These are phyloP conservation scores for Cytospora mali DNA, from an alignment of 2,329 filamentous ascomycete species.

Conservation along the genomic window DNA sequence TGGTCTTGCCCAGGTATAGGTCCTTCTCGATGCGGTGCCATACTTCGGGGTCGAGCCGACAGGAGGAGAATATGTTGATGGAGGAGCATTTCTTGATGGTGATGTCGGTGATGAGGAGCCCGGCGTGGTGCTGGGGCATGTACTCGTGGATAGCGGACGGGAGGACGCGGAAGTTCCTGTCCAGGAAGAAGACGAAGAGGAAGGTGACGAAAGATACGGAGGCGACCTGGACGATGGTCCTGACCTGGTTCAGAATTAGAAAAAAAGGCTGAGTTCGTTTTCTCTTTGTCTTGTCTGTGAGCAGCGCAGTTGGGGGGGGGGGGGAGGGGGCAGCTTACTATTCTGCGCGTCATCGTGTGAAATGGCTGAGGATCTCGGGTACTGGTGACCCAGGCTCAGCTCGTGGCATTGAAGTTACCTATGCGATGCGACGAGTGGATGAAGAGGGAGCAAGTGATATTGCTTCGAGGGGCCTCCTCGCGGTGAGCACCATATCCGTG, in stretches of 20 bases:
- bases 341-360: slow-evolving; percentile 28
- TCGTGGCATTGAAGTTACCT: slow-evolving; percentile 26
- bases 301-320: too few relatives aligned
- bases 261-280: not conserved
- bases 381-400: slow-evolving; percentile 24
- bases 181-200: slow-evolving; percentile 77
- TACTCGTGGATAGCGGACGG: slow-evolving; percentile 84
- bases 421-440: slow-evolving; percentile 7
- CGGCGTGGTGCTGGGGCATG: slow-evolving; percentile 82
- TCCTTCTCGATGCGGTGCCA: slow-evolving; percentile 93
- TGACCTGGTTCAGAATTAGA: slow-evolving; percentile 47
- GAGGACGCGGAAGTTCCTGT: slow-evolving; percentile 85
- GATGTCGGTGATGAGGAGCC: slow-evolving; percentile 83
- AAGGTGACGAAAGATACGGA: slow-evolving; percentile 67
- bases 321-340: slow-evolving; percentile 23
- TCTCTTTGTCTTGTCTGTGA: not conserved
- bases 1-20: slow-evolving; percentile 74
- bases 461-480: slow-evolving; percentile 25
- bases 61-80: slow-evolving; percentile 74
- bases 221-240: slow-evolving; percentile 75
- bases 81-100: slow-evolving; percentile 75
- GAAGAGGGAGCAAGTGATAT: slow-evolving; percentile 26
- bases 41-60: slow-evolving; percentile 67
- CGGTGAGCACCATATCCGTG: slow-evolving; percentile 27
- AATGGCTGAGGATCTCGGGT: slow-evolving; percentile 16